These are phyloP conservation scores for Neurospora sp. DNA, from an alignment of 495 filamentous ascomycete genomes.

Conservation along the genomic window DNA sequence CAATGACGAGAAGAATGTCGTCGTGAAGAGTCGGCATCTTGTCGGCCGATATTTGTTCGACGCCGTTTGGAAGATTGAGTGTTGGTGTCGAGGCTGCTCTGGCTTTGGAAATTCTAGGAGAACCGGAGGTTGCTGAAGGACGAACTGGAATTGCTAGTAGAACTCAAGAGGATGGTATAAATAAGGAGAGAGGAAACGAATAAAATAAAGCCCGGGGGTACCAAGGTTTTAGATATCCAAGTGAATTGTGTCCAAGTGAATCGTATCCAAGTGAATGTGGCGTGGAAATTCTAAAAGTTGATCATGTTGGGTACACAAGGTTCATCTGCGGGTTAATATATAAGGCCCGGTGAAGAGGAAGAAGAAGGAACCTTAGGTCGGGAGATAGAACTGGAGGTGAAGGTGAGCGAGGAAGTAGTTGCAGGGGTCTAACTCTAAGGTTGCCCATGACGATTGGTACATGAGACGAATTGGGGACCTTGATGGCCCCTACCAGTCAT, in stretches of 20 bases:
- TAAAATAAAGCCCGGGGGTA: not conserved
- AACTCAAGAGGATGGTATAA: not conserved
- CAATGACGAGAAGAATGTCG: constrained; percentile 21
- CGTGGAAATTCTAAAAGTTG: not conserved
- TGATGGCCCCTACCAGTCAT: not conserved
- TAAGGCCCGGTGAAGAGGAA: not conserved
- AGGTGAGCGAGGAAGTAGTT: not conserved
- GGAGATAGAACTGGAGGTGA: not conserved
- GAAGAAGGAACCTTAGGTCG: not conserved
- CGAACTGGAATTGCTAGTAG: not conserved
- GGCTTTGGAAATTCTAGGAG: not conserved
- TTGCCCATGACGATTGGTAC: not conserved
- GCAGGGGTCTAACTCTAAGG: not conserved
- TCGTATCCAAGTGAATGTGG: not conserved
- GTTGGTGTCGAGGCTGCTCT: not conserved
- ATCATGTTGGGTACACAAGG: not conserved
- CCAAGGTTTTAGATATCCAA: not conserved
- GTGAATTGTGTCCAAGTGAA: not conserved
- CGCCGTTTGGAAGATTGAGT: not conserved
- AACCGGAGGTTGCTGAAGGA: not conserved
- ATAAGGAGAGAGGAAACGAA: not conserved
- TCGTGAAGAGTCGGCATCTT: not conserved
- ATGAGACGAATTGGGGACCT: not conserved
- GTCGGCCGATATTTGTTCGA: not conserved
- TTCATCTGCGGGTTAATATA: not conserved